Evolutionary conservation across 768 basidiomycete species (phyloP).

Genomic region (Auricularia auricula-judae): DNA sequence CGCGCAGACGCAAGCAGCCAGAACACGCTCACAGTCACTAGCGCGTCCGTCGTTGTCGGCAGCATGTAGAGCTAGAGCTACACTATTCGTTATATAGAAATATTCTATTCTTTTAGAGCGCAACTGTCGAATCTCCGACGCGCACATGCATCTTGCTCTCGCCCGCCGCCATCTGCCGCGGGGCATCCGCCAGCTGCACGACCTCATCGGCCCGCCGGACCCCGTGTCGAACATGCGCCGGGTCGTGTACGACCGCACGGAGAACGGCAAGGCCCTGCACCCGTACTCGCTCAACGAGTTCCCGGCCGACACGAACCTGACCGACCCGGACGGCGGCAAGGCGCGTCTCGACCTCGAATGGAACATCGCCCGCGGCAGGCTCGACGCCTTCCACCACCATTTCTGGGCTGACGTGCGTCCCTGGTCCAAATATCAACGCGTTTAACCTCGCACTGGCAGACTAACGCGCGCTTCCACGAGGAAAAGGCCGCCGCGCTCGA

Average conservation of each 20-base stretch:
- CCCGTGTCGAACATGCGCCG: conserved; percentile 73
- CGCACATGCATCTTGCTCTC: background rate
- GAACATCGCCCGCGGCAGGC: conserved; percentile 56
- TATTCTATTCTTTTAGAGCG: background rate
- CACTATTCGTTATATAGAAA: too few relatives aligned
- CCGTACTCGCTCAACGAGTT: conserved; percentile 79
- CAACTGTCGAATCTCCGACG: background rate
- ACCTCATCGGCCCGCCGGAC: conserved; percentile 61
- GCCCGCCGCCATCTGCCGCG: background rate
- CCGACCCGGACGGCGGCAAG: conserved; percentile 15
- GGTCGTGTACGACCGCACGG: conserved; percentile 52
- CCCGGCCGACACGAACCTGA: conserved; percentile 20
- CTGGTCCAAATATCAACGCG: background rate
- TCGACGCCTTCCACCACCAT: conserved; percentile 64
- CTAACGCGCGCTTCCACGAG: conserved; percentile 68
- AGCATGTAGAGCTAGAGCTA: too few relatives aligned
- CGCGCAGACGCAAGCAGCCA: background rate
- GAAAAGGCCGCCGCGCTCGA: conserved; percentile 50
- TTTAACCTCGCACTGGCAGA: conserved; percentile 31
- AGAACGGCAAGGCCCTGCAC: conserved; percentile 25
- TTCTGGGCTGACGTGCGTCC: conserved; percentile 76
- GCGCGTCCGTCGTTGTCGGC: too few relatives aligned
- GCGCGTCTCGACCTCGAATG: conserved; percentile 52
- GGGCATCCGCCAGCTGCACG: conserved; percentile 1
- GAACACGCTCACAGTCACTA: background rate